Base-by-base conservation (phyloP, 2,329 filamentous ascomycete species). In the Magnaporthiopsis incrustans region DNA sequence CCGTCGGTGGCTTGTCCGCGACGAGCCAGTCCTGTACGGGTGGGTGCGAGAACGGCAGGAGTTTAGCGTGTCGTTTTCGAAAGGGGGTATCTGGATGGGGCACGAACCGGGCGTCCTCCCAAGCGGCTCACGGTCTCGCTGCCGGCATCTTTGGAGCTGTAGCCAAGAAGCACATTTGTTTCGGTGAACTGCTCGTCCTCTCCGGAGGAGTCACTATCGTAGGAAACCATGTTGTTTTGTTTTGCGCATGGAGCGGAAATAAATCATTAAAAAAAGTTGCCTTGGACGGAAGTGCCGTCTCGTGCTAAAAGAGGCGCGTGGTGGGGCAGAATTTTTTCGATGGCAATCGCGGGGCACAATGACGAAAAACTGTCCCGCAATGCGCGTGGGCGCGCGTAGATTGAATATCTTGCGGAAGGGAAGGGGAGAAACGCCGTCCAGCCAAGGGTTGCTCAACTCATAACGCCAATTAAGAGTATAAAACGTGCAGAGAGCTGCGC, bases 131-230 rank as follows among this genome's bases (percentile, higher is more conserved):
- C 89, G 15, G 85, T 84, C 75, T 99, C 94, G 67, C 91, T 88
- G 64, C 88, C 89, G 18, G 86, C 79, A 64, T 96, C 91, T 73
- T 88, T 87, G 1, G 90, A 90, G 3, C 92, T 90, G 75, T 96
- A 99, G 5, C 95, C 95, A 15, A 99, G 83, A 1, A 97, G 85
- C 2, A 97, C 92, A 68, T 90, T 91, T 8, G 95, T 98, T 74
- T 91, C 89, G 25, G 87, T 89, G 67, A 86, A 92, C 60, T 86
- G 83, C 7, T 85, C 84, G 64, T 86, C 88, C 58, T 85, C 90
- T 33, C 82, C 86, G 0, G 91, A 94, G 1, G 89, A 92, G 71
- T 97, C 93, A 73, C 91, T 96, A 70, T 97, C 92, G 78, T 96
- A 96, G 22, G 86, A 81, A 65, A 88, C 82, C 90, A 92, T 93